phyloP scores from a whole-genome alignment of 805 yeast species.

The Yamadazyma tumulicola region DNA sequence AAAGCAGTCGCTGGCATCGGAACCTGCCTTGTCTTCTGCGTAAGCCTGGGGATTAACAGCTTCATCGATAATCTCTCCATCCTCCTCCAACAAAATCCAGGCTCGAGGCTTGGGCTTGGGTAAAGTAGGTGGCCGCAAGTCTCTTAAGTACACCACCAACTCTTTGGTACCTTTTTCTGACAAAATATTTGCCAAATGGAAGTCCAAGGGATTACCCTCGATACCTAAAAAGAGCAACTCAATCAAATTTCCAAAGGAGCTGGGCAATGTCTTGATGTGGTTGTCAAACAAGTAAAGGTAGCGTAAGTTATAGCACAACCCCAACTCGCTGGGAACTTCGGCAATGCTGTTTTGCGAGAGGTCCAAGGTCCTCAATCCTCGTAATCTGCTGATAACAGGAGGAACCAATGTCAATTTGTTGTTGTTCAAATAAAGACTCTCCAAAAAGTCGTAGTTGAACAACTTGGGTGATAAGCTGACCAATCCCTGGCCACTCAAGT shows the following conservation, averaged over 20 bases:
- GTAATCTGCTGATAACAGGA: slow-evolving; percentile 59
- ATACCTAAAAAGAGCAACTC: slow-evolving; percentile 85
- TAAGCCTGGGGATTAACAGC: slow-evolving; percentile 28
- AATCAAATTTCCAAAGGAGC: slow-evolving; percentile 79
- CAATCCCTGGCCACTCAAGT: slow-evolving; percentile 86
- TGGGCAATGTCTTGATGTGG: slow-evolving; percentile 69
- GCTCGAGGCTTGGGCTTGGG: slow-evolving; percentile 69
- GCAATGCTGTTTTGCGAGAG: slow-evolving; percentile 72
- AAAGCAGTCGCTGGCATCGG: slow-evolving; percentile 43
- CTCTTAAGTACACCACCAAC: slow-evolving; percentile 75
- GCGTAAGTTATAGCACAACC: slow-evolving; percentile 73
- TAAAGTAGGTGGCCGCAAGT: slow-evolving; percentile 62
- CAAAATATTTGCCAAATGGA: slow-evolving; percentile 58
- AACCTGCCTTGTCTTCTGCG: slow-evolving; percentile 13
- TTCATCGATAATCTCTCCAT: slow-evolving; percentile 56
- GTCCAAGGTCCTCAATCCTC: slow-evolving; percentile 77
- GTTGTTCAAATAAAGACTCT: slow-evolving; percentile 82
- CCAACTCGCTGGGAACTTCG: slow-evolving; percentile 79
- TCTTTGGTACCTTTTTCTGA: slow-evolving; percentile 84
- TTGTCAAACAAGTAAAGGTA: slow-evolving; percentile 88
- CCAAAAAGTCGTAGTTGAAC: slow-evolving; percentile 79
- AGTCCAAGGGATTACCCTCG: slow-evolving; percentile 87
- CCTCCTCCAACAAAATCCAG: slow-evolving; percentile 78
- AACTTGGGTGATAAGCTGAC: slow-evolving; percentile 65
- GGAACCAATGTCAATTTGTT: slow-evolving; percentile 74